Evolutionary conservation across 2,329 filamentous ascomycete species (phyloP).

Genomic region (Talaromyces sp.): DNA sequence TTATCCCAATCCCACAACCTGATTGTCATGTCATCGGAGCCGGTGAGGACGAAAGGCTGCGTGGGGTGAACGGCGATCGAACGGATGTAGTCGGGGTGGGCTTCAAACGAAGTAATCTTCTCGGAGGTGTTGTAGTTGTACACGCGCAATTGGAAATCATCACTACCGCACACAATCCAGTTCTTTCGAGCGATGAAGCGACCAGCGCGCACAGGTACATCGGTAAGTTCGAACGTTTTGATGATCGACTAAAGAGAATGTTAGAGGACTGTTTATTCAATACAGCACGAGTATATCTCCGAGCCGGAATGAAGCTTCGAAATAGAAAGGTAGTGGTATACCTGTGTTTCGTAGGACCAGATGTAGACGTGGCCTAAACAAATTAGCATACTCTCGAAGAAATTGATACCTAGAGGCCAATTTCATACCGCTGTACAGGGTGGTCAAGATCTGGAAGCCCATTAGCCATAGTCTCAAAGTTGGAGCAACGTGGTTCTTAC

Average conservation of each 20-base stretch:
- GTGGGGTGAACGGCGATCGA: constrained; percentile 94
- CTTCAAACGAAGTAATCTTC: constrained; percentile 95
- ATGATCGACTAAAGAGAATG: constrained; percentile 63
- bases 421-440: constrained; percentile 80
- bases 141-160: constrained; percentile 83
- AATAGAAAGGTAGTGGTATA: constrained; percentile 21
- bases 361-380: constrained; percentile 88
- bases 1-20: constrained; percentile 99
- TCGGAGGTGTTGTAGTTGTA: constrained; percentile 99
- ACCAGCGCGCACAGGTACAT: constrained; percentile 94
- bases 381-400: constrained; percentile 19
- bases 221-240: constrained; percentile 97
- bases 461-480: constrained; percentile 14
- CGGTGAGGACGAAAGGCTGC: constrained; percentile 91
- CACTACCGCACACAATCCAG: constrained; percentile 94
- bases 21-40: constrained; percentile 97
- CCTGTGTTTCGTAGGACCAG: constrained; percentile 94
- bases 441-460: constrained; percentile 66
- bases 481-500: constrained; percentile 42
- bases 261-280: constrained; percentile 14
- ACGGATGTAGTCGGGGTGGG: constrained; percentile 96
- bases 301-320: not conserved
- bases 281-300: not conserved
- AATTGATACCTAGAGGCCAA: constrained; percentile 6
- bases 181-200: constrained; percentile 97